phyloP scores from a whole-genome alignment of 106 monocot genomes.

The Ottelia alismoides region DNA sequence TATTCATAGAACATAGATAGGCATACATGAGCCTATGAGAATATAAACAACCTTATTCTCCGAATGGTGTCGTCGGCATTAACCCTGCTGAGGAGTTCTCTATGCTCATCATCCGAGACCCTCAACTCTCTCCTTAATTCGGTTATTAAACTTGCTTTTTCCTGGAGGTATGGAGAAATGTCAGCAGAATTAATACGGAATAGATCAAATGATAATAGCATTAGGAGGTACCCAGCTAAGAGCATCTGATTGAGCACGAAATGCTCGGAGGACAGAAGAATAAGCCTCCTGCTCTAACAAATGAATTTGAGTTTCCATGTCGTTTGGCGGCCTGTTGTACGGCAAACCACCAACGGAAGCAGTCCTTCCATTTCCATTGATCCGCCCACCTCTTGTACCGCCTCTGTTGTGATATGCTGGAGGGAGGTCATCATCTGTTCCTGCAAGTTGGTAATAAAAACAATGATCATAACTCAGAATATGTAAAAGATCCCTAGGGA shows the following conservation, averaged over 20 bases:
- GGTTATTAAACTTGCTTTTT: conserved; percentile 94
- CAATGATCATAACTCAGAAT: no score
- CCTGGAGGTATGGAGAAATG: conserved; percentile 31
- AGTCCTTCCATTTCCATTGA: conserved; percentile 62
- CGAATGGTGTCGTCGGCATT: conserved; percentile 95
- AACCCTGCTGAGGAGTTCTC: conserved; percentile 65
- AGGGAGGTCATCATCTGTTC: conserved; percentile 97
- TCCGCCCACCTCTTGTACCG: conserved; percentile 34
- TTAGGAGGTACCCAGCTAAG: conserved; percentile 73
- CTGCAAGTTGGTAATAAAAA: no score
- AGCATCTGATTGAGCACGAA: conserved; percentile 97
- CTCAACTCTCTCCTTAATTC: conserved; percentile 93
- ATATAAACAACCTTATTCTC: conserved; percentile 56
- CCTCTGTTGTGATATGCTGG: conserved; percentile 75
- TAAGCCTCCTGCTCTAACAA: conserved; percentile 93
- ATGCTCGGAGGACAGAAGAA: conserved; percentile 81
- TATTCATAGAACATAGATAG: neutral
- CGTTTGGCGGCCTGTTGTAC: conserved; percentile 36
- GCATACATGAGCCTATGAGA: neutral
- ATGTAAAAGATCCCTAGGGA: no score
- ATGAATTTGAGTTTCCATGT: conserved; percentile 95
- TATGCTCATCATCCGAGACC: conserved; percentile 92
- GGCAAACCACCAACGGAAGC: conserved; percentile 17
- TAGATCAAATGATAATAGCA: neutral
- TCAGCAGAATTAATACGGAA: neutral